These are phyloP conservation scores for Xylaria nigripes DNA, from an alignment of 495 filamentous ascomycete genomes.

Conservation along the genomic window DNA sequence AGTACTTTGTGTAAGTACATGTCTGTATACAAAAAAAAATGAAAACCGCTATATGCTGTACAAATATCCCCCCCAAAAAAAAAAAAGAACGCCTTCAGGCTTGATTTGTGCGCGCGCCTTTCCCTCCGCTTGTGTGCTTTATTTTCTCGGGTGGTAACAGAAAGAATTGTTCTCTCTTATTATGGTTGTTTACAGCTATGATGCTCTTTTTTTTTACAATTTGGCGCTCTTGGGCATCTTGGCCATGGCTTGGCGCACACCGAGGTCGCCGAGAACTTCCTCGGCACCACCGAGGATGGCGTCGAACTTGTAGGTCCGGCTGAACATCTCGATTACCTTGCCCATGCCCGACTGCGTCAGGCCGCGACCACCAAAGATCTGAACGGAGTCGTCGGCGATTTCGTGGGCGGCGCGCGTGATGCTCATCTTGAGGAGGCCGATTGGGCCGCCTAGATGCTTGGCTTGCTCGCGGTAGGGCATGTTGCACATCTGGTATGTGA, in stretches of 20 bases:
- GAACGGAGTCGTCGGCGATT: slow-evolving; percentile 71
- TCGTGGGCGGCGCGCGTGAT: slow-evolving; percentile 69
- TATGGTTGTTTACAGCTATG: too few species aligned
- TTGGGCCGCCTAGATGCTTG: slow-evolving; percentile 68
- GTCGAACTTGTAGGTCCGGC: slow-evolving; percentile 83
- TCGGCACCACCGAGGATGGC: slow-evolving; percentile 79
- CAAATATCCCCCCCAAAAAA: too few species aligned
- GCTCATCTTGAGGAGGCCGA: slow-evolving; percentile 75
- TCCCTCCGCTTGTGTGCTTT: too few species aligned
- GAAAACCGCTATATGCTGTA: too few species aligned
- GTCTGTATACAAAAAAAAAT: too few species aligned
- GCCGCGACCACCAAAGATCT: slow-evolving; percentile 80
- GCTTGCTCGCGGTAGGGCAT: slow-evolving; percentile 75
- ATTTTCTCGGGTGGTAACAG: too few species aligned
- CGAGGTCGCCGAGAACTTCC: slow-evolving; percentile 75
- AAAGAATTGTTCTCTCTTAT: too few species aligned
- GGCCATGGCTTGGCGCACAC: slow-evolving; percentile 74
- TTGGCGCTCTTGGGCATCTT: slow-evolving; percentile 70
- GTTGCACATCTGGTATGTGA: slow-evolving; percentile 78
- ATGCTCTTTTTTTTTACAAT: slow-evolving; percentile 39
- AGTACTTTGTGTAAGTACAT: too few species aligned
- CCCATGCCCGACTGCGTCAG: slow-evolving; percentile 82
- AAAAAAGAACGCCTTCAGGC: too few species aligned
- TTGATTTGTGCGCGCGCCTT: too few species aligned
- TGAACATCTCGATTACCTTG: slow-evolving; percentile 68